phyloP scores from a whole-genome alignment of 2,329 filamentous ascomycete genomes.

The Mollisia scopiformis region DNA sequence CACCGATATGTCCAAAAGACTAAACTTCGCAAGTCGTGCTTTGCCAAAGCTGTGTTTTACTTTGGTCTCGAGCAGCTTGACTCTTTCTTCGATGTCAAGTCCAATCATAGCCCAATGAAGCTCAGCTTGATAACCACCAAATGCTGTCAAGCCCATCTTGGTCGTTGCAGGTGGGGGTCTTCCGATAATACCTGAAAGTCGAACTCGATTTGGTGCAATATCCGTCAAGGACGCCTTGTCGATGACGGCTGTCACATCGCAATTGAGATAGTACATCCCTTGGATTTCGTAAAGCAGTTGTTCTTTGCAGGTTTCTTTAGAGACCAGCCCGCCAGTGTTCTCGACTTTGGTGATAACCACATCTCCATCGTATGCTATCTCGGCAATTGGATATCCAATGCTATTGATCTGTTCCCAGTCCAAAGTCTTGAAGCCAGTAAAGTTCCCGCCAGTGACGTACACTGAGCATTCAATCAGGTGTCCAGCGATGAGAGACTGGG shows the following conservation, averaged over 20 bases:
- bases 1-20: background rate
- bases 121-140: background rate
- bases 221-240: background rate
- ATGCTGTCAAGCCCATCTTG: background rate
- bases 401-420: constrained; percentile 42
- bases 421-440: constrained; percentile 34
- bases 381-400: constrained; percentile 48
- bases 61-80: background rate
- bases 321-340: constrained; percentile 39
- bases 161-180: background rate
- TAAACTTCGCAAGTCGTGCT: constrained; percentile 22
- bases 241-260: constrained; percentile 51
- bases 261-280: constrained; percentile 59
- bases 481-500: constrained; percentile 38
- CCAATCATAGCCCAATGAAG: background rate
- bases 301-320: constrained; percentile 40
- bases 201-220: background rate
- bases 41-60: background rate
- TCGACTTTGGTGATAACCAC: constrained; percentile 41
- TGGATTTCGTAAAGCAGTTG: constrained; percentile 58
- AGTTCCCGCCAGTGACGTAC: constrained; percentile 27
- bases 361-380: constrained; percentile 43
- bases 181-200: background rate
- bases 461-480: constrained; percentile 34
- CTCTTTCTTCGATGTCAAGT: background rate